A percentile compares a stretch with the other conserved stretches of the same genome.
phyloP scores from a whole-genome alignment of 345 rosid species.

The Geranium rotundifolium region DNA sequence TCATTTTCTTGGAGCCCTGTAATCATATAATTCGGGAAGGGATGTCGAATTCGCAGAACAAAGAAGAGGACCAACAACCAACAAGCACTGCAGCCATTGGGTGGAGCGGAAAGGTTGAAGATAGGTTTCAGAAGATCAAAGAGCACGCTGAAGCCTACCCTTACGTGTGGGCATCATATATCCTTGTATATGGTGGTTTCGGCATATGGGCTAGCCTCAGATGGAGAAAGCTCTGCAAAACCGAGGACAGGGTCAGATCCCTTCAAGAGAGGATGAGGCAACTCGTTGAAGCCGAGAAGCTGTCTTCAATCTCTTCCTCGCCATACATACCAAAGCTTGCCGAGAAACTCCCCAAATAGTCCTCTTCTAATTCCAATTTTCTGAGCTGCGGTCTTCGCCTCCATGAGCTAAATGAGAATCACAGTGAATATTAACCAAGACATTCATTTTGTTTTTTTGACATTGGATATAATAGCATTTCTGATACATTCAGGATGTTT shows the following conservation, averaged over 20 bases:
- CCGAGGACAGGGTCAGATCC: constrained; percentile 76
- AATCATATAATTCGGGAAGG: too few relatives aligned
- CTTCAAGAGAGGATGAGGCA: constrained; percentile 61
- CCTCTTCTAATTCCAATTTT: too few relatives aligned
- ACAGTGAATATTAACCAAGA: too few relatives aligned
- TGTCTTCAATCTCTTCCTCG: constrained; percentile 19
- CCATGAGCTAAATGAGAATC: too few relatives aligned
- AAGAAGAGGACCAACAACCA: constrained; percentile 17
- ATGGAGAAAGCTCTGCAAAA: constrained; percentile 76
- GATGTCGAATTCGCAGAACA: constrained; percentile 10
- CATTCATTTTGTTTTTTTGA: too few relatives aligned
- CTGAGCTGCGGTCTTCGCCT: too few relatives aligned
- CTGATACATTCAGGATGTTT: too few relatives aligned
- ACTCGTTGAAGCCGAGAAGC: constrained; percentile 44
- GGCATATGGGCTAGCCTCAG: constrained; percentile 61
- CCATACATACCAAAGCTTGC: too few relatives aligned
- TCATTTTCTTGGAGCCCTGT: too few relatives aligned
- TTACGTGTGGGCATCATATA: constrained; percentile 86
- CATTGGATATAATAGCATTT: too few relatives aligned
- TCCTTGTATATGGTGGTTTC: constrained; percentile 73
- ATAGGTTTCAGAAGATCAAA: constrained; percentile 44
- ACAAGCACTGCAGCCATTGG: constrained; percentile 27
- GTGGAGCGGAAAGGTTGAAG: constrained; percentile 29
- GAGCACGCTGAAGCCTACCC: constrained; percentile 80
- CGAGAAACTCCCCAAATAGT: too few relatives aligned